These are phyloP conservation scores for Talaromyces amestolkiae DNA, from an alignment of 2,329 filamentous ascomycete species.

Conservation along the genomic window DNA sequence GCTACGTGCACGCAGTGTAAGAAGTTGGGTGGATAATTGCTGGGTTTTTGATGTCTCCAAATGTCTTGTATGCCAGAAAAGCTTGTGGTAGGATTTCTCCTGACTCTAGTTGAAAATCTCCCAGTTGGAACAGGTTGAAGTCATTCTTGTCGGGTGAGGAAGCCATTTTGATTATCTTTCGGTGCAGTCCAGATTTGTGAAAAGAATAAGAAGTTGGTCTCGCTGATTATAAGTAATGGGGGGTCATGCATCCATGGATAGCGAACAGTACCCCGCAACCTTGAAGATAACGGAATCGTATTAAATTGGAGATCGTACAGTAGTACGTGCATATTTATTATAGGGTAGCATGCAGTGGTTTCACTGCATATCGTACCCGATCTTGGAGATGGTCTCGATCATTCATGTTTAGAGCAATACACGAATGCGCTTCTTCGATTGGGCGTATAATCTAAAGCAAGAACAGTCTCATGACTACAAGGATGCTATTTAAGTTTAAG, in stretches of 20 bases:
- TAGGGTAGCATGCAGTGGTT: not conserved
- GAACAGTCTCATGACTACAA: too few relatives aligned
- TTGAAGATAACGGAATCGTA: not conserved
- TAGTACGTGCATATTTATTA: not conserved
- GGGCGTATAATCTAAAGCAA: not conserved
- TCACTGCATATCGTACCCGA: not conserved
- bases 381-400: not conserved
- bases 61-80: constrained; percentile 73
- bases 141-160: not conserved
- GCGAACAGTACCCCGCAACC: not conserved
- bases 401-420: not conserved
- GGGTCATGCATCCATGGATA: not conserved
- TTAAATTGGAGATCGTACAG: not conserved
- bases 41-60: constrained; percentile 61
- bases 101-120: constrained; percentile 65
- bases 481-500: too few relatives aligned
- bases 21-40: constrained; percentile 72
- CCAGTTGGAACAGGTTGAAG: constrained; percentile 55
- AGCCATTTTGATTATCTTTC: not conserved
- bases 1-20: not conserved
- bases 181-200: not conserved
- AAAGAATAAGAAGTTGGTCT: not conserved
- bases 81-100: constrained; percentile 63
- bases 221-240: not conserved
- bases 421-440: not conserved